A percentile compares a stretch with the other conserved stretches of the same genome.
Evolutionary conservation across 1,284 basidiomycete species (phyloP).

Genomic region (Ustilago xerochloae): DNA sequence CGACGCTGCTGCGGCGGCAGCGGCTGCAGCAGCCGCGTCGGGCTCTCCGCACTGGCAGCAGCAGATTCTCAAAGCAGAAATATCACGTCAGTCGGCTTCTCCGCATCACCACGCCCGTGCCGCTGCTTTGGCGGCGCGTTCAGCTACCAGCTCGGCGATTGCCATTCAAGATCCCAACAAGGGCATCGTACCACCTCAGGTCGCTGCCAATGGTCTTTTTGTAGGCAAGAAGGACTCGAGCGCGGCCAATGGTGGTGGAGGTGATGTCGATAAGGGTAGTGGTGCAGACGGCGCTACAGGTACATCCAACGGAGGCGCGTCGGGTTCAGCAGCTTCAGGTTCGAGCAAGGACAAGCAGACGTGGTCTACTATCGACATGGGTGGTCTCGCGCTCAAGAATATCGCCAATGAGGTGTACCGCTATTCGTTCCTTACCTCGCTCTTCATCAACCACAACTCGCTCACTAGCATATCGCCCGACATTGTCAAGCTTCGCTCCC

Average conservation of each 20-base stretch:
- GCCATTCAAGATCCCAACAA: slow-evolving; percentile 71
- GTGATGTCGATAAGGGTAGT: slow-evolving; percentile 28
- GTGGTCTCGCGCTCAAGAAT: slow-evolving; percentile 91
- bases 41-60: slow-evolving; percentile 64
- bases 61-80: slow-evolving; percentile 66
- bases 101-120: slow-evolving; percentile 74
- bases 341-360: slow-evolving; percentile 51
- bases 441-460: slow-evolving; percentile 97
- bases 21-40: slow-evolving; percentile 40
- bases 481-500: slow-evolving; percentile 84
- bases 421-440: slow-evolving; percentile 92
- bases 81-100: slow-evolving; percentile 71
- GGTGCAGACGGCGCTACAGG: slow-evolving; percentile 18
- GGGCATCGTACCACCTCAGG: slow-evolving; percentile 63
- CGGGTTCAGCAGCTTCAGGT: slow-evolving; percentile 4
- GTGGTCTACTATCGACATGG: slow-evolving; percentile 96
- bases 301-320: slow-evolving; percentile 23
- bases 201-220: slow-evolving; percentile 69
- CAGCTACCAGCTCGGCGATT: slow-evolving; percentile 70
- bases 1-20: slow-evolving; percentile 30
- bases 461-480: slow-evolving; percentile 83
- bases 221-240: slow-evolving; percentile 56
- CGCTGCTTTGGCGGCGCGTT: slow-evolving; percentile 72
- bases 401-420: slow-evolving; percentile 83
- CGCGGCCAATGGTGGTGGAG: slow-evolving; percentile 39